These are phyloP conservation scores for Chenopodium berlandieri DNA, from an alignment of 148 eudicot species.

Conservation along the genomic window DNA sequence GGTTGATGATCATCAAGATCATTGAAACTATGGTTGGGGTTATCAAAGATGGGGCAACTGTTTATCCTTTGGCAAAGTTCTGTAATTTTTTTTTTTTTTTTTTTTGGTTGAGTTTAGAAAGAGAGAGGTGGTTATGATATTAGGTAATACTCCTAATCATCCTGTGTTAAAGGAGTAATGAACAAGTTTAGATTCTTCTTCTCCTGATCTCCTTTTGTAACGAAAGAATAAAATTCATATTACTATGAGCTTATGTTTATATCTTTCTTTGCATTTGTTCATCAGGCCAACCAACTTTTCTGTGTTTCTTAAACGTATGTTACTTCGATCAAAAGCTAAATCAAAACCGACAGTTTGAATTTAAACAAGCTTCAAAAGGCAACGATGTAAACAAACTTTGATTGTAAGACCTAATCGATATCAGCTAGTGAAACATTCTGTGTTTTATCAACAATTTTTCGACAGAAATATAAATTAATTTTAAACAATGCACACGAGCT, in stretches of 20 bases:
- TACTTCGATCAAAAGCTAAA: too few species aligned
- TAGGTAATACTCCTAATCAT: not conserved
- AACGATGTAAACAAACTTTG: too few species aligned
- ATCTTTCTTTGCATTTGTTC: not conserved
- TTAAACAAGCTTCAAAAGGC: too few species aligned
- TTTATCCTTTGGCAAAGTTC: conserved; percentile 47
- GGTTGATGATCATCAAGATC: conserved; percentile 6
- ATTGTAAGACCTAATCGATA: too few species aligned
- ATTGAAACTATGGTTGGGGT: conserved; percentile 15
- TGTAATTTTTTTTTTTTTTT: not conserved
- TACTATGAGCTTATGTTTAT: not conserved
- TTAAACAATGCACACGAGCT: not conserved
- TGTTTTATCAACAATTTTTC: too few species aligned
- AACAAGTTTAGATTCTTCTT: not conserved
- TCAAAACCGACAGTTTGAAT: too few species aligned
- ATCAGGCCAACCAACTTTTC: not conserved
- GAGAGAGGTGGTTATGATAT: not conserved
- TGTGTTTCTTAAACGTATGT: too few species aligned
- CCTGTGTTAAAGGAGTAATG: conserved; percentile 1
- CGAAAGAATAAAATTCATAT: not conserved
- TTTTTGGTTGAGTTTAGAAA: not conserved
- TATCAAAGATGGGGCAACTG: conserved; percentile 44
- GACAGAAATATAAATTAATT: too few species aligned
- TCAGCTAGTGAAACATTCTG: too few species aligned
- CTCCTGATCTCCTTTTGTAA: not conserved